A percentile compares a stretch with the other conserved stretches of the same genome.
Conservation (phyloP, 331 rosid species). For the Malus hybrid region DNA sequence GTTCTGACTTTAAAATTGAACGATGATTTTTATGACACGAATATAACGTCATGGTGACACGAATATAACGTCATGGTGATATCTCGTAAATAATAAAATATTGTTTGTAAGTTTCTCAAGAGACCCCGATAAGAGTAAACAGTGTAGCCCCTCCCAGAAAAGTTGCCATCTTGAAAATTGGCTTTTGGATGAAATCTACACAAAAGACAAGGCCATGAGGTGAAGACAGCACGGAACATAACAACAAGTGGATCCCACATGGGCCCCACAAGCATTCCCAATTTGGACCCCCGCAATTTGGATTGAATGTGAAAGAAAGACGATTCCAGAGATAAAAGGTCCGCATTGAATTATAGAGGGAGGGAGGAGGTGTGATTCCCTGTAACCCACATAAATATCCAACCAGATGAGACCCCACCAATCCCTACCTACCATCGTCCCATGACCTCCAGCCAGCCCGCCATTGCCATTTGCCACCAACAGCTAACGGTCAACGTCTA, state of each 20-base stretch:
- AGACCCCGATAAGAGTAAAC: neutral
- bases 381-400: neutral
- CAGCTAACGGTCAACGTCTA: neutral
- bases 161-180: no score
- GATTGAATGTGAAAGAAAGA: neutral
- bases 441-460: neutral
- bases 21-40: no score
- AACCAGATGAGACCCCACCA: neutral
- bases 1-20: neutral
- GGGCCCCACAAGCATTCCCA: neutral
- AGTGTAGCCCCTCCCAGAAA: no score
- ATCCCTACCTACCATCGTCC: neutral
- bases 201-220: neutral
- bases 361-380: neutral
- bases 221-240: neutral
- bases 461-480: neutral
- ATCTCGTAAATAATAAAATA: neutral
- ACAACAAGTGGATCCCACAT: neutral
- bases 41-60: no score
- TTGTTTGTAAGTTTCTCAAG: neutral
- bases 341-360: neutral
- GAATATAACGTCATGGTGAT: no score
- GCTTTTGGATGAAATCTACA: neutral
- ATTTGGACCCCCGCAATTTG: neutral
- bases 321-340: neutral